Evolutionary conservation across 1,284 basidiomycete genomes (phyloP).

Genomic region (Pisolithus thermaeus): DNA sequence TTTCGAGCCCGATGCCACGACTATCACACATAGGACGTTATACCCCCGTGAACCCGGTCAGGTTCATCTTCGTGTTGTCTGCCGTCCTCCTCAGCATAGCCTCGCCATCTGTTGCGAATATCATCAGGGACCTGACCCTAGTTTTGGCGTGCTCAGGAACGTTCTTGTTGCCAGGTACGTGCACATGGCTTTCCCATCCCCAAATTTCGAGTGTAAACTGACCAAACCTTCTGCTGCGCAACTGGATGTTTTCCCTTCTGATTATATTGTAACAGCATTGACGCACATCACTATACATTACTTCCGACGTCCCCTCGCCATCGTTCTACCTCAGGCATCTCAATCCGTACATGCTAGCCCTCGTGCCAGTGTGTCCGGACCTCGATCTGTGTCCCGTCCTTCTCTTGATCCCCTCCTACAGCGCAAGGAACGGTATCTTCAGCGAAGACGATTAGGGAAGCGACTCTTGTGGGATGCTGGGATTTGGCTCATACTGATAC

Average conservation of each 20-base stretch:
- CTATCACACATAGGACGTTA: constrained; percentile 38
- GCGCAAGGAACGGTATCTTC: constrained; percentile 69
- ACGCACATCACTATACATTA: constrained; percentile 64
- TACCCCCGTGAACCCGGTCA: constrained; percentile 44
- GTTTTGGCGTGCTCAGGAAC: constrained; percentile 46
- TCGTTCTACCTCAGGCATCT: constrained; percentile 51
- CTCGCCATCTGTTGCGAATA: constrained; percentile 29
- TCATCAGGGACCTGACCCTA: constrained; percentile 45
- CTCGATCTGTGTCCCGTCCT: constrained; percentile 13
- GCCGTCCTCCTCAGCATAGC: constrained; percentile 41
- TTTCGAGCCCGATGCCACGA: constrained; percentile 45
- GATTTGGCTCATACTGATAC: constrained; percentile 60
- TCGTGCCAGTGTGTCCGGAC: constrained; percentile 8
- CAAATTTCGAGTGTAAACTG: background rate
- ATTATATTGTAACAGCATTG: constrained; percentile 34
- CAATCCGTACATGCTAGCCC: constrained; percentile 17
- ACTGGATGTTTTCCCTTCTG: too few relatives aligned
- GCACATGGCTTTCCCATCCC: background rate
- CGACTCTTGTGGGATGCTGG: constrained; percentile 68
- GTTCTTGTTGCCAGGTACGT: constrained; percentile 55
- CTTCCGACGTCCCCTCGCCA: constrained; percentile 62
- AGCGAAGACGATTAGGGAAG: constrained; percentile 54
- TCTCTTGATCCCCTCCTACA: constrained; percentile 58
- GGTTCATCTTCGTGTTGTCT: constrained; percentile 34
- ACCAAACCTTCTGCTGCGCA: background rate